Base-by-base conservation (phyloP, 2,329 filamentous ascomycete species). In the Clarireedia paspali region DNA sequence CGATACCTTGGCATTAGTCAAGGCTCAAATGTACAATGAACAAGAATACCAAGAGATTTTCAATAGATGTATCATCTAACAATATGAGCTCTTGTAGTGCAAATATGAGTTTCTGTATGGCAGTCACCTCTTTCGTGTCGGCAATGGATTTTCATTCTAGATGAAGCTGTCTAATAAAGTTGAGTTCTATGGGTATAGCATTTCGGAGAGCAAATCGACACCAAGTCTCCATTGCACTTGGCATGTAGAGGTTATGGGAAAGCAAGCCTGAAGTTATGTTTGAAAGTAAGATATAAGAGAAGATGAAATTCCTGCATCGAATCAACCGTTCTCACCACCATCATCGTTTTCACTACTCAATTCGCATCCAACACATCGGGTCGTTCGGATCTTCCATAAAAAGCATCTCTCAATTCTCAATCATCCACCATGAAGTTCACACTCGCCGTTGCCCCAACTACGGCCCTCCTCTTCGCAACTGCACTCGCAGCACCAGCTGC, bases 401-500 rank as follows among this genome's bases (percentile, higher is more conserved):
- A 47, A 10, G 14, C 2, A 15, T 24, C 5, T 15, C 23, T 4
- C 10, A 14, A 27, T 14, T 14, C n/a, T 12, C 5, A 27, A 3
- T 5, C 46, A 46, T 15, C 30, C 42, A 53, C 47, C 26, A 59
- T 48, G 57, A 56, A 59, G 27, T 45, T 53, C 39, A 46, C 54
- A 20, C n/a, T 47, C 27, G 9, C 40, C 27, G 26, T 17, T 4
- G 15, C 40, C 24, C 14, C 30, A 46, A n/a, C 46, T 23, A 26
- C 46, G 3, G 6, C 24, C 14, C 6, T 49, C 6, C 45, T 55
- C 17, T 34, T 54, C 34, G 15, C 40, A 24, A 30, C 39, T 17
- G 15, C 36, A 9, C 30, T 45, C 20, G 42, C 30, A 26, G 38
- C 47, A 10, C 14, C 53, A 17, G 47, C 42, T 52, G 23, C 14